Percentiles rank a stretch among this genome's conserved stretches.
Conservation (phyloP, 208 protist genomes). For the Zelonia costaricensis region DNA sequence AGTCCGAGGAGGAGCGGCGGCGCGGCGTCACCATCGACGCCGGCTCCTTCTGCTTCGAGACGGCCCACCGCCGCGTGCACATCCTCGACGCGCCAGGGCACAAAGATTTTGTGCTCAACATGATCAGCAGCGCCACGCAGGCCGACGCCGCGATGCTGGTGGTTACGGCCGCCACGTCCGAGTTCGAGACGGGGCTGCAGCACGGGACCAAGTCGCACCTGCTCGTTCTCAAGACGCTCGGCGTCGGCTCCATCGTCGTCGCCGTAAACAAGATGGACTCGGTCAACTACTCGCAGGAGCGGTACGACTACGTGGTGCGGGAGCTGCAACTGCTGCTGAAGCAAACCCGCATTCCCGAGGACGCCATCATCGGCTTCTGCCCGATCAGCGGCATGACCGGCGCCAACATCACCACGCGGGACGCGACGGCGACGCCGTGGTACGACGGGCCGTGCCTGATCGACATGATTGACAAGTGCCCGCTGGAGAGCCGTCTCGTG, state of each 20-base stretch:
- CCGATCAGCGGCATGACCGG: constrained; percentile 80
- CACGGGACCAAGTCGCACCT: constrained; percentile 98
- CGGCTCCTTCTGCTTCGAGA: constrained; percentile 92
- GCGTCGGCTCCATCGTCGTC: constrained; percentile 95
- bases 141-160: constrained; percentile 98
- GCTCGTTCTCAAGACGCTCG: constrained; percentile 97
- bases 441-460: constrained; percentile 73
- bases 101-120: constrained; percentile 97
- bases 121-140: constrained; percentile 98
- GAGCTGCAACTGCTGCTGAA: constrained; percentile 95
- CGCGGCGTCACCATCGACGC: constrained; percentile 96
- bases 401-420: constrained; percentile 50
- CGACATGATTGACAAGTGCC: constrained; percentile 73
- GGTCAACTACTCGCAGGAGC: constrained; percentile 90
- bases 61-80: constrained; percentile 81
- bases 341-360: constrained; percentile 83
- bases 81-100: constrained; percentile 94
- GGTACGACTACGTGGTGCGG: constrained; percentile 91
- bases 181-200: constrained; percentile 98
- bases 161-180: constrained; percentile 96
- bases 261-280: constrained; percentile 99
- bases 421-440: constrained; percentile 51
- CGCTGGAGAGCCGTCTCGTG: constrained; percentile 68
- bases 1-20: constrained; percentile 94
- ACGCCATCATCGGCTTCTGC: constrained; percentile 63